Percentiles rank a stretch among this genome's conserved stretches.
These are phyloP conservation scores for Pyrenochaeta sp. DNA, from an alignment of 2,329 filamentous ascomycete species.

Conservation along the genomic window DNA sequence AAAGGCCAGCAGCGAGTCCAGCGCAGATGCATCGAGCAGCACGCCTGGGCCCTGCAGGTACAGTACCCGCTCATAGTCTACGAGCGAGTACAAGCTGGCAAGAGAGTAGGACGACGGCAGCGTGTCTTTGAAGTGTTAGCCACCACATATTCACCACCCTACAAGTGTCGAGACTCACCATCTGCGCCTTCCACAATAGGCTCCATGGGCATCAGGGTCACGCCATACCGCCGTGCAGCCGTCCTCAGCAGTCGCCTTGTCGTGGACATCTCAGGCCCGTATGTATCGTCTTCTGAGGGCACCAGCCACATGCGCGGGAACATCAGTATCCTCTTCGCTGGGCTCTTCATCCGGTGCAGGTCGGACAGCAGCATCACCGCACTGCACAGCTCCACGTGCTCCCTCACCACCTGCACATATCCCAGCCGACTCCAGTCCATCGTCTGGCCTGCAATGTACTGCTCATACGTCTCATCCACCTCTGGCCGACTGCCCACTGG, in stretches of 20 bases:
- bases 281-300: slow-evolving; percentile 45
- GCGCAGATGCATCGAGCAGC: slow-evolving; percentile 55
- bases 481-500: slow-evolving; percentile 38
- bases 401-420: slow-evolving; percentile 57
- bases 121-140: slow-evolving; percentile 30
- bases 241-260: slow-evolving; percentile 55
- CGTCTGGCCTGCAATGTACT: slow-evolving; percentile 42
- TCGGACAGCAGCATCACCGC: slow-evolving; percentile 60
- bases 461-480: slow-evolving; percentile 40
- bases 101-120: slow-evolving; percentile 53
- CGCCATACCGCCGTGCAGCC: slow-evolving; percentile 56
- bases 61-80: slow-evolving; percentile 56
- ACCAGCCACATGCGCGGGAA: slow-evolving; percentile 54
- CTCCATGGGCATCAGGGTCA: slow-evolving; percentile 55
- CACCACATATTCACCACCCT: neutral
- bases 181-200: slow-evolving; percentile 48
- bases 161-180: slow-evolving; percentile 22
- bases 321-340: slow-evolving; percentile 55
- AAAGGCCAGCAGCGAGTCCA: slow-evolving; percentile 56
- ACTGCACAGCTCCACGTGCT: slow-evolving; percentile 58
- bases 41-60: slow-evolving; percentile 56
- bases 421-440: slow-evolving; percentile 58
- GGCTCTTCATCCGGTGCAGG: slow-evolving; percentile 55
- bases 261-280: slow-evolving; percentile 54
- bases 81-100: slow-evolving; percentile 55